A percentile compares a stretch with the other conserved stretches of the same genome.
Evolutionary conservation across 164 flowering plant genomes (phyloP).

Genomic region (Platanus orientalis): DNA sequence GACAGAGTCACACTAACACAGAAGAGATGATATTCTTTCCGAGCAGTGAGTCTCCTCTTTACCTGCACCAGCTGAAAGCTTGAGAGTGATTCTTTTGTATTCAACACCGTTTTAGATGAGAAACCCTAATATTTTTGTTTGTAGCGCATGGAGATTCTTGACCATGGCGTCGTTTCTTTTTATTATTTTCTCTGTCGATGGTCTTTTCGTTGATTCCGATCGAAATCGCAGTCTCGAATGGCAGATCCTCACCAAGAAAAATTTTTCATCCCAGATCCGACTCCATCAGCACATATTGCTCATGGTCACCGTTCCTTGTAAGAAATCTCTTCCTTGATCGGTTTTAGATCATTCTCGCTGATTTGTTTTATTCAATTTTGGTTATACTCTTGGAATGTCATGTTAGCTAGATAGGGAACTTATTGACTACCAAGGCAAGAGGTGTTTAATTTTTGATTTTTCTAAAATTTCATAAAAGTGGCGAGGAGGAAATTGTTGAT

Average conservation of each 20-base stretch:
- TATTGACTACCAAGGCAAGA: too few species aligned
- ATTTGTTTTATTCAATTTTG: too few species aligned
- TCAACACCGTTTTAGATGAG: background rate
- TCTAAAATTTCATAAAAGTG: too few species aligned
- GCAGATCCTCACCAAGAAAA: constrained; percentile 44
- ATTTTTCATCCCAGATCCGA: constrained; percentile 55
- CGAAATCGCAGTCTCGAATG: constrained; percentile 28
- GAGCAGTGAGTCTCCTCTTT: too few species aligned
- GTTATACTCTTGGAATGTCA: too few species aligned
- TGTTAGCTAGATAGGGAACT: too few species aligned
- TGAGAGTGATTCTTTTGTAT: too few species aligned
- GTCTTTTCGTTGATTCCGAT: constrained; percentile 4
- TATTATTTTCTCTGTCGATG: background rate
- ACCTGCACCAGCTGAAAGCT: too few species aligned
- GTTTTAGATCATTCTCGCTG: background rate
- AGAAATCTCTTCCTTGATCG: constrained; percentile 5
- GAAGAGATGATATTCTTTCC: too few species aligned
- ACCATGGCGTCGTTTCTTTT: constrained; percentile 5
- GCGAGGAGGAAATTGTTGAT: too few species aligned
- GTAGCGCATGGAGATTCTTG: constrained; percentile 3
- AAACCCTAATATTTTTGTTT: background rate
- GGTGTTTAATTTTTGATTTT: too few species aligned
- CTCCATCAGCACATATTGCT: constrained; percentile 42
- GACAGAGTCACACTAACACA: too few species aligned
- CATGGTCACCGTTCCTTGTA: constrained; percentile 64